phyloP scores from a whole-genome alignment of 208 protist species.

The Acanthamoeba triangularis region DNA sequence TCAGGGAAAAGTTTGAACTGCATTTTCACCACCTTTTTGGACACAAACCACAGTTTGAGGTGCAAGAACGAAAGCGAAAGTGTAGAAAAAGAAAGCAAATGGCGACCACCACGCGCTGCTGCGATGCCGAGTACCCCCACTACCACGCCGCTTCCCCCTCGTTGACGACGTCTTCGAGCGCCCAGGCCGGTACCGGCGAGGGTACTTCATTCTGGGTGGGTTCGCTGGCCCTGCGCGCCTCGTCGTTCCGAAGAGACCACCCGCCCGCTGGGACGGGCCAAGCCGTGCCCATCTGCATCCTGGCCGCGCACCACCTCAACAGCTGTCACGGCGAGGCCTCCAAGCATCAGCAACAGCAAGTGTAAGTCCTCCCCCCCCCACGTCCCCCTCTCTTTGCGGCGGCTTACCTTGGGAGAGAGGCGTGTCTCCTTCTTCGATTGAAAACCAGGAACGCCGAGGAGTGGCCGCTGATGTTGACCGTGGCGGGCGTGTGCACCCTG shows the following conservation, averaged over 20 bases:
- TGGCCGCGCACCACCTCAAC: background rate
- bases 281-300: background rate
- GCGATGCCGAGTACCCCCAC: no score
- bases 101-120: no score
- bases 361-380: no score
- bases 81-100: no score
- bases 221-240: slow-evolving; percentile 1
- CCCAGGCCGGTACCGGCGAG: background rate
- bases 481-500: slow-evolving; percentile 16
- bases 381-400: no score
- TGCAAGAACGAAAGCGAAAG: no score
- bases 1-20: no score
- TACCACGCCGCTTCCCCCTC: background rate
- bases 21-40: no score
- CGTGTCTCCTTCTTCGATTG: background rate
- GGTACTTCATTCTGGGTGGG: background rate
- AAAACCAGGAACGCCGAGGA: background rate
- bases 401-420: background rate
- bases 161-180: background rate
- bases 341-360: no score
- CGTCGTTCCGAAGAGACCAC: background rate
- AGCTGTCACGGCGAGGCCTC: no score
- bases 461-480: background rate
- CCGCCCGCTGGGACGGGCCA: background rate
- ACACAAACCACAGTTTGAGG: no score